phyloP scores from a whole-genome alignment of 805 yeast species.

The Metschnikowia cerradonensis region DNA sequence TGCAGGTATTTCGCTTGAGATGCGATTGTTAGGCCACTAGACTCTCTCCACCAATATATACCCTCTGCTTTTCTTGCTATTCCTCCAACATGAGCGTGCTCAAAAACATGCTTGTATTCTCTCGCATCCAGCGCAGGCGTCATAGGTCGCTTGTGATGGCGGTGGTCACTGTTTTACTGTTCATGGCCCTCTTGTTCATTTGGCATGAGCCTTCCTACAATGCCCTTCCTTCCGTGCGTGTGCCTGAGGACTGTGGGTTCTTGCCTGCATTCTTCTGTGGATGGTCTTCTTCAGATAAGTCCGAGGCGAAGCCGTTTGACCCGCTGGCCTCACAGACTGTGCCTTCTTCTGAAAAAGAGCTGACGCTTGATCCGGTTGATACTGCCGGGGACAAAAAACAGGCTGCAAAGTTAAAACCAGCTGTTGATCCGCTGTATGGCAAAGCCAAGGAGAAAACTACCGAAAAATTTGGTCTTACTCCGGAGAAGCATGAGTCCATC shows the following conservation, averaged over 20 bases:
- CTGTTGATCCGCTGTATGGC: neutral
- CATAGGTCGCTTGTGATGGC: constrained; percentile 8
- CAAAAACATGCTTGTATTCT: constrained; percentile 8
- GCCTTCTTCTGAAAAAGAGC: neutral
- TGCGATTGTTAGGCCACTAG: neutral
- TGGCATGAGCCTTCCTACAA: constrained; percentile 7
- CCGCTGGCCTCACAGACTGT: neutral
- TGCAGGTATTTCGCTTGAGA: neutral
- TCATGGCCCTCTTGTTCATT: constrained; percentile 6
- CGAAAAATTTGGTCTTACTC: neutral
- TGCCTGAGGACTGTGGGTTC: constrained; percentile 6
- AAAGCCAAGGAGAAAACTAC: neutral
- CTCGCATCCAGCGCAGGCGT: constrained; percentile 16
- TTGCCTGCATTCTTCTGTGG: constrained; percentile 13
- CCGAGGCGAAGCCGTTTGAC: neutral
- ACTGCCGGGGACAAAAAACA: neutral
- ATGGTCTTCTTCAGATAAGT: neutral
- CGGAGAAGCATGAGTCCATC: constrained; percentile 14
- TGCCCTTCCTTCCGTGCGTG: constrained; percentile 4
- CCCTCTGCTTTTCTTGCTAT: neutral
- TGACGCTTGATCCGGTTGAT: neutral
- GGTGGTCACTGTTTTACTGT: constrained; percentile 6
- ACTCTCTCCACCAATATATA: neutral
- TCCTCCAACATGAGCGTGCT: constrained; percentile 8
- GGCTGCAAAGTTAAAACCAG: neutral